These are phyloP conservation scores for Diutina siamensis DNA, from an alignment of 1,139 yeast genomes.

Conservation along the genomic window DNA sequence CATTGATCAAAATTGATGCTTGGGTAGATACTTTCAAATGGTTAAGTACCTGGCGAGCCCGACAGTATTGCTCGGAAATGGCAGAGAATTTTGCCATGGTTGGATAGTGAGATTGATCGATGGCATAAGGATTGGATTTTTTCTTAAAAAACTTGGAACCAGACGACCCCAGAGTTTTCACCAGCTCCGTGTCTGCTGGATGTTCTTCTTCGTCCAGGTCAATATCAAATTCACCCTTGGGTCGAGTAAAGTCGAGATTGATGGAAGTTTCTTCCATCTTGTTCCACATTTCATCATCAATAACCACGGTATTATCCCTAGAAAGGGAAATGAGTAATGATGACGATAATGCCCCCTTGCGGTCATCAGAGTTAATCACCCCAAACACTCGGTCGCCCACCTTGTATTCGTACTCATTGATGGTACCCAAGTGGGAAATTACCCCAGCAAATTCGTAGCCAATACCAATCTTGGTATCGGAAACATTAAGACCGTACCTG, in stretches of 20 bases:
- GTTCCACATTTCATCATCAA: conserved; percentile 8
- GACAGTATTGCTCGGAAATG: conserved; percentile 27
- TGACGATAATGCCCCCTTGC: conserved; percentile 28
- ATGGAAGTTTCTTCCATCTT: conserved; percentile 7
- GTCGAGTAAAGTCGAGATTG: not conserved
- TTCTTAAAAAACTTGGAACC: not conserved
- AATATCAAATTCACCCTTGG: not conserved
- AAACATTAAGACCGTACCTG: conserved; percentile 25
- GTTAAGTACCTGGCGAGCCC: conserved; percentile 26
- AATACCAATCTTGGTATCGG: conserved; percentile 28
- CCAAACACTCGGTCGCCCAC: conserved; percentile 31
- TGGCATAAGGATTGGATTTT: not conserved
- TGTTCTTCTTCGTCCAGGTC: not conserved
- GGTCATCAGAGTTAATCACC: conserved; percentile 20
- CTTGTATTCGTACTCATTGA: conserved; percentile 13
- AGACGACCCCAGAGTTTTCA: not conserved
- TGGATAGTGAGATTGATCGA: conserved; percentile 13
- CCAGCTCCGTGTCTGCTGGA: not conserved
- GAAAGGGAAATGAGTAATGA: conserved; percentile 24
- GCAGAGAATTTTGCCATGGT: conserved; percentile 24
- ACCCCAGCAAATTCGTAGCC: conserved; percentile 34
- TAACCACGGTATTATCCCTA: conserved; percentile 19
- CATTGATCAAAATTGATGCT: conserved; percentile 27
- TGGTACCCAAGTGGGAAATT: conserved; percentile 21
- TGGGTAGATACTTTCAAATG: conserved; percentile 13